Base-by-base conservation (phyloP, 768 basidiomycete species). In the Clitopilus passeckerianus region DNA sequence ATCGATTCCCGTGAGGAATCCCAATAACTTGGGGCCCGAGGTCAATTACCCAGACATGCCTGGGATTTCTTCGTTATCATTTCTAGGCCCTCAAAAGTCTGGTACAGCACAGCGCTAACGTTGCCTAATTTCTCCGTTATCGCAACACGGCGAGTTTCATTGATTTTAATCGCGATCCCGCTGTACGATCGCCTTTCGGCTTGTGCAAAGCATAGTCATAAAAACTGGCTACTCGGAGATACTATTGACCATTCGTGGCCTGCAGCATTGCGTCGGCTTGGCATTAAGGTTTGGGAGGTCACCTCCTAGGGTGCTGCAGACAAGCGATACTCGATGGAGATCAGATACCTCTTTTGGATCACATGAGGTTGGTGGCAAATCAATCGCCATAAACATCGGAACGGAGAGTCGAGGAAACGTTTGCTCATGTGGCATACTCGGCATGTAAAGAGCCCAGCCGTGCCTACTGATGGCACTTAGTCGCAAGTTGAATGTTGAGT, bases 341-440 rank as follows among this genome's bases (percentile, higher is more conserved):
- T 63, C 60, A 61, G 27, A 37, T 41, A 35, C 54, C 37, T 53
- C 59, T 57, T 63, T 34, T 58, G 53, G 65, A 64, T 75, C 74
- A 72, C 71, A 74, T 73, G 73, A 56, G 61, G 58, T 44, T 53
- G 44, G 59, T 50, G 35, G 46, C 53, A 62, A 66, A 65, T 66
- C 68, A 66, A 64, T 65, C 66, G 64, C 66, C 67, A 67, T 66
- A 67, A 66, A 66, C 66, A 72, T 74, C 71, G 75, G 73, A 72
- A 66, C 71, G 70, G 70, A 67, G 66, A 50, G 67, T 65, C 66
- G 61, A 65, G 62, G 62, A 61, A 67, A 65, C 63, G 60, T 67
- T 70, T 61, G 66, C 66, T 68, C 72, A 73, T 74, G 72, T 74
- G 72, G 66, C 62, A 63, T 72, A 71, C 69, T 72, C 71, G 67